Conservation (phyloP, 23 red algal species). For the Agarophyton chilense region DNA sequence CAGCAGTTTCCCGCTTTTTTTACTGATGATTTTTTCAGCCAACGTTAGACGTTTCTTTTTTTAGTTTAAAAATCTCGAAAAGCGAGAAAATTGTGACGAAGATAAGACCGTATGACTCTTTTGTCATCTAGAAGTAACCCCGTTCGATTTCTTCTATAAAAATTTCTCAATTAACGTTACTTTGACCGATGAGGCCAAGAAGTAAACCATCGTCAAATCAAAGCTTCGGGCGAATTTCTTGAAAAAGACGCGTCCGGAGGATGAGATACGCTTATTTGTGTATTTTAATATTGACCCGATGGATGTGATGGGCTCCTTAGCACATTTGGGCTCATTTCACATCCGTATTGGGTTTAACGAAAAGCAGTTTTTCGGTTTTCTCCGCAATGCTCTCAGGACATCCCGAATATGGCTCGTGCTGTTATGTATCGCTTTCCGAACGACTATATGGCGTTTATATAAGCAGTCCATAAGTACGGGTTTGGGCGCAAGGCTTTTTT, state of each 20-base stretch:
- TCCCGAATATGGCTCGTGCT: background rate
- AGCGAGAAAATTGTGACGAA: background rate
- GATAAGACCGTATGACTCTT: background rate
- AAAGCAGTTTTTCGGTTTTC: background rate
- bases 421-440: background rate
- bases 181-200: background rate
- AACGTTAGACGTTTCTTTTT: conserved; percentile 15
- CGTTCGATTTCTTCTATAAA: conserved; percentile 43
- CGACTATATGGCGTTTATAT: conserved; percentile 5
- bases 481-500: background rate
- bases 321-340: background rate
- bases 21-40: background rate
- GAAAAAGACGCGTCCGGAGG: background rate
- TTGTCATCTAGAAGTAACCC: too few species aligned
- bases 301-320: background rate
- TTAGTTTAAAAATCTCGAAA: background rate
- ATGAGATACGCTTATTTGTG: background rate
- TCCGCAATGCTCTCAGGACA: background rate
- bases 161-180: background rate
- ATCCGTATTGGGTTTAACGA: conserved; percentile 8
- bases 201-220: background rate
- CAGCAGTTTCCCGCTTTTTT: background rate
- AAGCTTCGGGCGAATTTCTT: background rate
- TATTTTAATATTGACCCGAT: background rate
- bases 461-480: background rate